Evolutionary conservation across 2,329 filamentous ascomycete genomes (phyloP), one percentile per base, ranked within the genome.

Genomic region (Neoarthrinium moseri): DNA sequence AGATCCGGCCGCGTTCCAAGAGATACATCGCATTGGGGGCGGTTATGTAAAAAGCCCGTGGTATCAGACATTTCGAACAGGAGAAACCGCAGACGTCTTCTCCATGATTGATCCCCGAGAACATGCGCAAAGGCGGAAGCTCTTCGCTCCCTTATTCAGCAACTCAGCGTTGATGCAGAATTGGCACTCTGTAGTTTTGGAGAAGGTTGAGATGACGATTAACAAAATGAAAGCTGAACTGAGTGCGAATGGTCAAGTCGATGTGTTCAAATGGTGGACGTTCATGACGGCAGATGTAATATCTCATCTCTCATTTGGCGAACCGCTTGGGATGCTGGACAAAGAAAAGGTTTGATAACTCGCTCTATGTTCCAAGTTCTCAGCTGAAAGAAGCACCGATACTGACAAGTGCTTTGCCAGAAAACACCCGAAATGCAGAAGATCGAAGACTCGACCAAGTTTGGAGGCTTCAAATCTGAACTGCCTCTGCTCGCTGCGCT

Each of bases 201-300:
- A 38, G 11, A 38, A 38, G 21, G 21, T 38, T n/a, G 5, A 12
- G 18, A n/a, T 20, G 3, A 24, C 35, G 18, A 15, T 38, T 11
- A 4, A 38, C 18, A 62, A 62, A 26, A 78, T 80, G n/a, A 56
- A 47, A 0, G 58, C 68, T 20, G 75, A 81, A 35, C 61, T 66
- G 33, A 41, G 57, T 45, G 50, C n/a, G 0, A 51, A 49, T 0
- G 74, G 71, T 0, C 59, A 49, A 0, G 64, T 61, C 0, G 76
- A 82, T 48, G 56, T 80, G 0, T 64, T 70, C 47, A 78, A 79
- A 45, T 81, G 77, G 78, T 78, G 68, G 65, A 56, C 69, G 2
- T 77, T 79, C 42, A 70, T 80, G 65, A 60, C 76, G 0, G 77
- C 75, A 0, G 79, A 82, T 55, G 63, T 78, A 2, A 75, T 81